Base-by-base conservation (phyloP, 257 asterid species). In the Solanum chaucha region DNA sequence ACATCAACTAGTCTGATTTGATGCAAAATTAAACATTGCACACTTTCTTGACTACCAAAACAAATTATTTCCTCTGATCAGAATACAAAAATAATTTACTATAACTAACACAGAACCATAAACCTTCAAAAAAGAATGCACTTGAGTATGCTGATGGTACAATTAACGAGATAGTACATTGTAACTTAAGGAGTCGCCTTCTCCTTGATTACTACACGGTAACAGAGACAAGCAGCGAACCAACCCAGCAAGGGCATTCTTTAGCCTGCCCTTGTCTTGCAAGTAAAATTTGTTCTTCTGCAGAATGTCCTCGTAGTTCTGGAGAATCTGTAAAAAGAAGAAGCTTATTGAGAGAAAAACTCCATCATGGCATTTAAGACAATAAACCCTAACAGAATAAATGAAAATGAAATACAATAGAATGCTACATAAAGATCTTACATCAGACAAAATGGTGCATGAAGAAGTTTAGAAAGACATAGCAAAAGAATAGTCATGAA, bases 261-360 rank as follows among this genome's bases (percentile, higher is more conserved):
- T 95, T 85, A 97, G 89, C 90, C 94, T 95, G 90, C 92, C 88
- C 91, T 91, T 96, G 73, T 96, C 99, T 89, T 93, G 97, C 78
- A 97, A 87, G 86, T 88, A 89, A 90, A 94, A 91, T 72, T 91
- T 98, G 90, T 95, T 96, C 92, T 91, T 97, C 89, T 86, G 94
- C 83, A 97, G 84, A 87, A 96, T 89, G 82, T 88, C 94, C 85
- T 89, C 93, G 84, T 93, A 97, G 84, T 93, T 95, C 41, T 91
- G 94, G 83, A 97, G 97, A 92, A 96, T 92, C 99, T 96, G 96
- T 91, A 89, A 7, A 32, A 68, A 86, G 5, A 72, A 71, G n/a
- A 32, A 51, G 65, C 83, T 32, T 71, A 46, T 15, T 75, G 72
- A 48, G 58, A 48, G 48, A 59, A 40, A 71, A 44, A 44, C 26